Evolutionary conservation across 2,329 filamentous ascomycete species (phyloP).

Genomic region (Apiospora pterosperma): DNA sequence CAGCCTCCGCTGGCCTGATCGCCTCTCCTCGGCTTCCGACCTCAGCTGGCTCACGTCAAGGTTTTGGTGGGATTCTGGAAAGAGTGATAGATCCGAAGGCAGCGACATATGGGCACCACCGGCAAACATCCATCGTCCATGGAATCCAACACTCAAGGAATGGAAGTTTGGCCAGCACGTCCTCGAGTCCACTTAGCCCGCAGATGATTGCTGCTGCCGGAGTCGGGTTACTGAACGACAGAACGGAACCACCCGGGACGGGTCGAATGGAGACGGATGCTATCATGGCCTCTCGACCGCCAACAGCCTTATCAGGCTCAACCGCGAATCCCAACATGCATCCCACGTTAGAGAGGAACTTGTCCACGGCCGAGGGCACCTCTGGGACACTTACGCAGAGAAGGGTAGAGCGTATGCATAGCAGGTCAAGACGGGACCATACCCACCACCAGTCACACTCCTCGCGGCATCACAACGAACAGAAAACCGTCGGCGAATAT

Average conservation of each 20-base stretch:
- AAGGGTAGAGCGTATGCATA: slow-evolving; percentile 60
- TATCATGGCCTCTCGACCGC: slow-evolving; percentile 36
- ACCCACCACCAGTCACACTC: slow-evolving; percentile 75
- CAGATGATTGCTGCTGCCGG: slow-evolving; percentile 75
- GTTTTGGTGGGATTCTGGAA: slow-evolving; percentile 42
- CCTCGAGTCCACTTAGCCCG: slow-evolving; percentile 81
- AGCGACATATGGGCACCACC: slow-evolving; percentile 75
- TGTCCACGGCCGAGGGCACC: slow-evolving; percentile 43
- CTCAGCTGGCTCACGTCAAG: slow-evolving; percentile 35
- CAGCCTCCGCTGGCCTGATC: slow-evolving; percentile 21
- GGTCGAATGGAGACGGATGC: slow-evolving; percentile 44
- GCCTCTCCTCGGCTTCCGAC: slow-evolving; percentile 37
- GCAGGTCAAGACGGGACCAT: slow-evolving; percentile 68
- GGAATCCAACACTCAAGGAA: slow-evolving; percentile 91
- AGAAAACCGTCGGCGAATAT: slow-evolving; percentile 96
- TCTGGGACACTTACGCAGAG: slow-evolving; percentile 43
- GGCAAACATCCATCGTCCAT: slow-evolving; percentile 96
- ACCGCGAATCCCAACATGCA: slow-evolving; percentile 28
- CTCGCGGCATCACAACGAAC: slow-evolving; percentile 67
- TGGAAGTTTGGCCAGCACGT: slow-evolving; percentile 77
- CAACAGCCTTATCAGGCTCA: slow-evolving; percentile 46
- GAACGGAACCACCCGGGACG: slow-evolving; percentile 47
- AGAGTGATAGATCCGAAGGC: slow-evolving; percentile 54
- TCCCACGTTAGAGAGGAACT: slow-evolving; percentile 39
- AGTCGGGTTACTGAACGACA: slow-evolving; percentile 49